phyloP scores from a whole-genome alignment of 208 protist species.

The Trypanosoma platydactyli region DNA sequence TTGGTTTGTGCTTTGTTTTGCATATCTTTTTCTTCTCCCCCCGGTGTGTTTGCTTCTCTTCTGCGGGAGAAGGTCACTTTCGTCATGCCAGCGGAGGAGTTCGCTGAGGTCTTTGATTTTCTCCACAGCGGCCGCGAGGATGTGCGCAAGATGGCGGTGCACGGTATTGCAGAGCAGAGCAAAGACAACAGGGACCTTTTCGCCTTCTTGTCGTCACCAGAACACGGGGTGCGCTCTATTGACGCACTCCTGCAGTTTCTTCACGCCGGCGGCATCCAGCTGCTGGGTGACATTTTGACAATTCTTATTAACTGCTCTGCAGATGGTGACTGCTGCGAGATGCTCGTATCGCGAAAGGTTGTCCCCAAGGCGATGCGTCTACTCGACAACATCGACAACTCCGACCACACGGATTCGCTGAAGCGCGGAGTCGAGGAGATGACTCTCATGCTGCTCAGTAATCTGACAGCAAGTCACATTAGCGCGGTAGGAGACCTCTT shows the following conservation, averaged over 20 bases:
- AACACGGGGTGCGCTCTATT: constrained; percentile 38
- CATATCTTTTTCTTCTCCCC: constrained; percentile 5
- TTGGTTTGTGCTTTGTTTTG: constrained; percentile 8
- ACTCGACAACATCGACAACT: constrained; percentile 63
- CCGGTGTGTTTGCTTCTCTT: neutral
- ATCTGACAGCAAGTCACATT: constrained; percentile 77
- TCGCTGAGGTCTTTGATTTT: constrained; percentile 72
- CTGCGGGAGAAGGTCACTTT: neutral
- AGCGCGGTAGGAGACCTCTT: constrained; percentile 73
- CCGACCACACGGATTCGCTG: constrained; percentile 32
- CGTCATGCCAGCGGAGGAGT: constrained; percentile 19
- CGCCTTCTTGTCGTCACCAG: constrained; percentile 41
- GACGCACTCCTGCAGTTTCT: constrained; percentile 66
- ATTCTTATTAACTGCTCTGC: constrained; percentile 82
- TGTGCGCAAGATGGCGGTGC: constrained; percentile 82
- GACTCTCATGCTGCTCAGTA: constrained; percentile 85
- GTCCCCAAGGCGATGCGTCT: constrained; percentile 79
- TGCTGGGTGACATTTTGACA: constrained; percentile 78
- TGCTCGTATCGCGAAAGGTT: constrained; percentile 59
- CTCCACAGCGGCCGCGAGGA: constrained; percentile 68
- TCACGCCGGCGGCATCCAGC: constrained; percentile 36
- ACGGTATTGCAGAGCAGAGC: constrained; percentile 73
- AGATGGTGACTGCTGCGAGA: constrained; percentile 68
- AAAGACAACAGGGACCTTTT: constrained; percentile 69
- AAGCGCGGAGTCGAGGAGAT: constrained; percentile 67